Base-by-base conservation (phyloP, 805 yeast genomes). In the Maudiozyma turicensis region DNA sequence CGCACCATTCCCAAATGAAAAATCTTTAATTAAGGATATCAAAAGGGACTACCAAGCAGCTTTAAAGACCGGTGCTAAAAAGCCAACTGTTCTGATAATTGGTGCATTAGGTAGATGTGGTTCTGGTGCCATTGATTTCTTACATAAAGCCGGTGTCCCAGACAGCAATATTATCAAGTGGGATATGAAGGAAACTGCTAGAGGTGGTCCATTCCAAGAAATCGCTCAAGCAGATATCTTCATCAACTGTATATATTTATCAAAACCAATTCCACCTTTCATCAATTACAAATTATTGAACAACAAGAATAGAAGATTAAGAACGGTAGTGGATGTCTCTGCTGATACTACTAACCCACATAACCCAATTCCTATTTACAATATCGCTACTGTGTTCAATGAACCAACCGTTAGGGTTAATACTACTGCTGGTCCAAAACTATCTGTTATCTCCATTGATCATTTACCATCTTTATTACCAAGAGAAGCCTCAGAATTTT, bases 71-170 rank as follows among this genome's bases (percentile, higher is more conserved):
- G 81, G 82, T 46, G 84, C 82, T 32, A 76, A 72, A 58, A 74
- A 72, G 59, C 99, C 98, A 56, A 84, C 75, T 35, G 87, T 84
- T 34, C 74, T 93, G 56, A 83, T 93, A 50, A 93, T 93, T 65
- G 99, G 99, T 65, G 99, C 99, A 30, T 76, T 90, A 52, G 99
- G 99, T 55, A 85, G 99, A 75, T 93, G 98, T 72, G 99, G 99
- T 48, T 82, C 95, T 10, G 99, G 99, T 66, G 98, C 99, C 34
- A 74, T 88, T 58, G 95, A 86, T 56, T 74, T 90, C 49, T 78
- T 87, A 70, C 76, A 74, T 53, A 84, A 84, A 71, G 83, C 77
- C 49, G 99, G 99, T 51, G 72, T 93, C 50, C 96, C 98, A 48
- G 93, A 86, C 42, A 78, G 72, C 50, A 84, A 87, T 69, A 80